Percentiles rank a stretch among this genome's conserved stretches.
Evolutionary conservation across 441 rosid genomes (phyloP).

Genomic region (Gossypium gossypioides): DNA sequence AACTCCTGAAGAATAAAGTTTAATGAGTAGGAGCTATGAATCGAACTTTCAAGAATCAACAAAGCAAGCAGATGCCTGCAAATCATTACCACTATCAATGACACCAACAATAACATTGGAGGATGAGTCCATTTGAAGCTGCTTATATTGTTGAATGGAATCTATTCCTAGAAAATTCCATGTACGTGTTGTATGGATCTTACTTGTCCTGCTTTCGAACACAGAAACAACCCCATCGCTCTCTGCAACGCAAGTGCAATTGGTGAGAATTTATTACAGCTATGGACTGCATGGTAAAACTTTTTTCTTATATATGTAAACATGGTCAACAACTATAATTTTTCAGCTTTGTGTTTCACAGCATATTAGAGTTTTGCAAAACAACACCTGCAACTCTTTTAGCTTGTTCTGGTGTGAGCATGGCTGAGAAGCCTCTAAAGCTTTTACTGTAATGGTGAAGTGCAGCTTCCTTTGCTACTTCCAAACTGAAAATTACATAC

Average conservation of each 20-base stretch:
- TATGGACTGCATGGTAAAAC: neutral
- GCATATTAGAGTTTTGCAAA: neutral
- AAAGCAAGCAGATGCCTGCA: neutral
- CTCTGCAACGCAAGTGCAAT: slow-evolving; percentile 21
- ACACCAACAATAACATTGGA: slow-evolving; percentile 37
- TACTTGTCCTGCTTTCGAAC: slow-evolving; percentile 30
- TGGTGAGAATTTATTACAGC: neutral
- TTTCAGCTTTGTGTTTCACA: neutral
- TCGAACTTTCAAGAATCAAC: neutral
- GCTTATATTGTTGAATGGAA: slow-evolving; percentile 15
- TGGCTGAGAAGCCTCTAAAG: slow-evolving; percentile 46
- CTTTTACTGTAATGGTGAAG: slow-evolving; percentile 40
- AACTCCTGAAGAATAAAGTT: slow-evolving; percentile 22
- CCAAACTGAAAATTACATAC: slow-evolving; percentile 21
- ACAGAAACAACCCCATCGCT: slow-evolving; percentile 29
- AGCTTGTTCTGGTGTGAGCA: slow-evolving; percentile 37
- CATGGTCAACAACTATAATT: neutral
- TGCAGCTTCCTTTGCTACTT: slow-evolving; percentile 23
- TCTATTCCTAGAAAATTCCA: slow-evolving; percentile 44
- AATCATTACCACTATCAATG: slow-evolving; percentile 31
- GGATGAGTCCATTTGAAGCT: slow-evolving; percentile 14
- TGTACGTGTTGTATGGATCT: slow-evolving; percentile 46
- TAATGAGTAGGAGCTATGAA: neutral
- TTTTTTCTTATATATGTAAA: neutral
- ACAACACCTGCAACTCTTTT: slow-evolving; percentile 24